phyloP scores from a whole-genome alignment of 345 rosid genomes.

The Erucastrum elatum region DNA sequence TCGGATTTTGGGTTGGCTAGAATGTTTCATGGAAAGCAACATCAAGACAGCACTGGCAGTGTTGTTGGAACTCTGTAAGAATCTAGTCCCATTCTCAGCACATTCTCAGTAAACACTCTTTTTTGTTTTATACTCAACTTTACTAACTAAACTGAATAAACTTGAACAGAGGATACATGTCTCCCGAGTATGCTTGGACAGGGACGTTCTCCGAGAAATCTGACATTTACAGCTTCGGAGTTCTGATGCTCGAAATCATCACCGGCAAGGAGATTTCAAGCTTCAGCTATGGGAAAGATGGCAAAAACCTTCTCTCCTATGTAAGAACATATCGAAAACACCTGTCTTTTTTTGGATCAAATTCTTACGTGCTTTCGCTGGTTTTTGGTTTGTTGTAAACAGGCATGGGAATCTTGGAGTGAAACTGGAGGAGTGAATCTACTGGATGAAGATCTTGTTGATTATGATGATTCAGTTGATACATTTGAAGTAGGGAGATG shows the following conservation, averaged over 20 bases:
- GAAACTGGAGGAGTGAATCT: constrained; percentile 25
- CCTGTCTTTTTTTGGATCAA: neutral
- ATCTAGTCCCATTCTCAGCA: neutral
- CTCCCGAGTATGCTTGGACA: constrained; percentile 55
- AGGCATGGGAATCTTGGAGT: constrained; percentile 41
- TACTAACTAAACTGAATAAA: neutral
- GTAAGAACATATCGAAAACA: constrained; percentile 24
- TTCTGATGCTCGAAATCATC: constrained; percentile 40
- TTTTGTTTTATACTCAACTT: neutral
- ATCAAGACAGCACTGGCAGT: constrained; percentile 33
- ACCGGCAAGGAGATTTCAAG: constrained; percentile 36
- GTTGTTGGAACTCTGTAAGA: constrained; percentile 38
- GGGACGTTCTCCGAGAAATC: constrained; percentile 55
- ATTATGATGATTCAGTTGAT: constrained; percentile 10
- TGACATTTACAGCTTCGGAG: constrained; percentile 56
- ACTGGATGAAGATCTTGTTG: constrained; percentile 32
- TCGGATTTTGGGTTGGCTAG: constrained; percentile 42
- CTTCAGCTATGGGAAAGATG: constrained; percentile 31
- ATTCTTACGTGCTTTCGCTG: neutral
- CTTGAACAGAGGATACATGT: constrained; percentile 45
- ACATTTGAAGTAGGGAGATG: constrained; percentile 36
- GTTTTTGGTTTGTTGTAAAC: neutral
- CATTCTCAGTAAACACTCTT: neutral
- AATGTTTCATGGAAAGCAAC: constrained; percentile 20
- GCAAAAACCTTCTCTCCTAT: constrained; percentile 34